phyloP scores from a whole-genome alignment of 768 basidiomycete species.

The Termitomyces sp. region DNA sequence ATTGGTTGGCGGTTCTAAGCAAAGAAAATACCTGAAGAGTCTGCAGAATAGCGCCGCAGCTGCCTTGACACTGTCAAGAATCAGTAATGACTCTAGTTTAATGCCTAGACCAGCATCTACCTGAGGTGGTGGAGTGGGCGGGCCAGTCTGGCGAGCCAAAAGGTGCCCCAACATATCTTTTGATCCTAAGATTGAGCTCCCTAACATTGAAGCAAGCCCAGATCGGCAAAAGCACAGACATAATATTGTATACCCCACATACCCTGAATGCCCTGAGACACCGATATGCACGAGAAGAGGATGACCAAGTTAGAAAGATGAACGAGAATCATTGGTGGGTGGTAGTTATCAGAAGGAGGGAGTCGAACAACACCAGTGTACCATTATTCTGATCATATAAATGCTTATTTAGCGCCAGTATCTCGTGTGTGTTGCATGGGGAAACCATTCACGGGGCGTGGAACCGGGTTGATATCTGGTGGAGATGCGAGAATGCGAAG shows the following conservation, averaged over 20 bases:
- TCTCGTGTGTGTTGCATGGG: too few species aligned
- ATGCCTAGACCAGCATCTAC: background rate
- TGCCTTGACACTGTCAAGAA: conserved; percentile 5
- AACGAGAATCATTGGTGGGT: background rate
- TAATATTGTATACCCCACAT: background rate
- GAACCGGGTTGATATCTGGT: too few species aligned
- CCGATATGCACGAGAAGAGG: background rate
- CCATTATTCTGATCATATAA: too few species aligned
- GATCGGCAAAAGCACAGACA: background rate
- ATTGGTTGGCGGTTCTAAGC: background rate
- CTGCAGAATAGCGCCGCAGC: background rate
- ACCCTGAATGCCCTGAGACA: background rate
- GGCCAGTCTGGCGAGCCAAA: background rate
- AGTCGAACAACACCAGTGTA: too few species aligned
- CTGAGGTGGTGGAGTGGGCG: background rate
- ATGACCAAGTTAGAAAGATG: background rate
- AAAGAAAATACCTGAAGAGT: background rate
- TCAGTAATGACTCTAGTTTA: conserved; percentile 9
- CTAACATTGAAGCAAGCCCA: background rate
- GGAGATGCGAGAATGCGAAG: too few species aligned
- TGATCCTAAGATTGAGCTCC: background rate
- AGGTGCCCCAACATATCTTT: conserved; percentile 1
- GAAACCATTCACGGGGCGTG: too few species aligned
- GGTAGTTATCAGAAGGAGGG: background rate
- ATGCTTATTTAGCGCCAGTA: too few species aligned